Evolutionary conservation across 1,284 basidiomycete genomes (phyloP).

Genomic region (Phellopilus nigrolimitatus): DNA sequence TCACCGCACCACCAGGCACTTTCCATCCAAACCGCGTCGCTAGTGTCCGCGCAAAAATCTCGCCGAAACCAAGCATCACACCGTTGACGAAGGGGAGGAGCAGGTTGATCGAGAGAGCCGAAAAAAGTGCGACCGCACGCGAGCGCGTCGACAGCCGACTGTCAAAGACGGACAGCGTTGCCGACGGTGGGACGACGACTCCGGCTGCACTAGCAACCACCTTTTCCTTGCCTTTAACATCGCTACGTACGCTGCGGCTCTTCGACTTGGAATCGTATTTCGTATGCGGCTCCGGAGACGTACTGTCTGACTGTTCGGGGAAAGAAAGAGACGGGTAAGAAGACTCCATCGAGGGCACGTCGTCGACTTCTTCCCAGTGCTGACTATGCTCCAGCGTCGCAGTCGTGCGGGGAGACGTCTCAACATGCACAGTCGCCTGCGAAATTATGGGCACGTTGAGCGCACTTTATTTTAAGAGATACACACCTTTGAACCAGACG

Average conservation of each 20-base stretch:
- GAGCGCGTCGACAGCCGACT: constrained; percentile 57
- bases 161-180: constrained; percentile 81
- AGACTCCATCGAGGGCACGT: constrained; percentile 57
- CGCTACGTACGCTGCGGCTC: too few species aligned
- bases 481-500: constrained; percentile 30
- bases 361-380: constrained; percentile 56
- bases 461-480: background rate
- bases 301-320: constrained; percentile 49
- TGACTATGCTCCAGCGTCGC: constrained; percentile 42
- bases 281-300: constrained; percentile 17
- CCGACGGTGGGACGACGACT: constrained; percentile 41
- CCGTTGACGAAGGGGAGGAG: constrained; percentile 94
- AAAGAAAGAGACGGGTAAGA: constrained; percentile 75
- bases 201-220: too few species aligned
- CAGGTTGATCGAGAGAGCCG: constrained; percentile 88
- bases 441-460: constrained; percentile 24
- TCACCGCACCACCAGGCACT: constrained; percentile 27
- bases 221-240: too few species aligned
- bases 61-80: constrained; percentile 97
- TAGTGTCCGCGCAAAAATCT: constrained; percentile 91
- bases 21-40: constrained; percentile 57
- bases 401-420: constrained; percentile 22
- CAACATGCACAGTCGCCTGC: constrained; percentile 2
- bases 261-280: constrained; percentile 17
- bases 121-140: constrained; percentile 68